Evolutionary conservation across 2,329 filamentous ascomycete genomes (phyloP), one percentile per base, ranked within the genome.

Genomic region (Colletotrichum sp.): DNA sequence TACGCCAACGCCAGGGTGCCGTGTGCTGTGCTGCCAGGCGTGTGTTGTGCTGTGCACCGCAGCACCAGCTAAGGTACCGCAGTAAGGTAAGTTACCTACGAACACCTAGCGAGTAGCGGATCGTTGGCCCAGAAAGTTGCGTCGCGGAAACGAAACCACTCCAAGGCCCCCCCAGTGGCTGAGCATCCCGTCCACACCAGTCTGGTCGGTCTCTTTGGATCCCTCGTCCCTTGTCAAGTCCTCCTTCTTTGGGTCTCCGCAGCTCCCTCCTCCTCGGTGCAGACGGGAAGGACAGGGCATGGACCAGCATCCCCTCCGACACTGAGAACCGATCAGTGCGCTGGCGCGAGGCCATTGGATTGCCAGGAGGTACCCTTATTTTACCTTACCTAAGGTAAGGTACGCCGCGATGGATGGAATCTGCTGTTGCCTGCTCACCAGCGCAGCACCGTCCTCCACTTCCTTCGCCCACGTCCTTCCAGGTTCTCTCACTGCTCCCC

Each of bases 241-340:
- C 18, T 15, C 59, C 57, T 28, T 34, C 57, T 30, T 32, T 44
- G 18, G 39, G 18, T 44, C 18, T 44, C 39, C 39, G 8, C 39
- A 8, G 39, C 22, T 59, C 22, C 55, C 34, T 36, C 34, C 15
- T 36, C 34, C 34, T 69, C 64, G 36, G 66, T 57, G 32, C 60
- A 72, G 68, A 48, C 68, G 39, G 59, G 18, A n/a, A 34, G 55
- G 22, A 62, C 16, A 36, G 34, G 34, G 34, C 34, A 32, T 30
- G 28, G 18, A 30, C 22, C 59, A 62, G 59, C 28, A 10, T 44
- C 18, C 36, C 62, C 66, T 22, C 39, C 39, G 24, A 55, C 16
- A 60, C 71, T 15, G 55, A 68, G 39, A 28, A 68, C 26, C 65
- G 24, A 72, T 72, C 69, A 75, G 63, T 75, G 72, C 72, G 55